Evolutionary conservation across 805 yeast species (phyloP).

Genomic region (Isabelozyma rhagii): DNA sequence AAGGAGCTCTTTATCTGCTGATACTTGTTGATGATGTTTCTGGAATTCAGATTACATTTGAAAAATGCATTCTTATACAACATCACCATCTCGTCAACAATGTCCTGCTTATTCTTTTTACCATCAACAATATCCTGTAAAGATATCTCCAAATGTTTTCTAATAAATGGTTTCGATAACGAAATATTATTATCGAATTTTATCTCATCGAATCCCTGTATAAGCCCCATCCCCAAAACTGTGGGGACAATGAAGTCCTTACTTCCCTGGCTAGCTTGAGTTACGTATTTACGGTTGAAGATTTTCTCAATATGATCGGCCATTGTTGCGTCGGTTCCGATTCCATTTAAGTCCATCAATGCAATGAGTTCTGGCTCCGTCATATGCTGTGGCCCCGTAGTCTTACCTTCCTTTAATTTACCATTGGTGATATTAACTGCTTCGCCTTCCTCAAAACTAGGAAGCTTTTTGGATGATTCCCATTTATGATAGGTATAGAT

Average conservation of each 20-base stretch:
- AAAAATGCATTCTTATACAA: slow-evolving; percentile 63
- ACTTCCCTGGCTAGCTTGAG: slow-evolving; percentile 35
- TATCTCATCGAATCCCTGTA: slow-evolving; percentile 81
- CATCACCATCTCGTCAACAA: slow-evolving; percentile 50
- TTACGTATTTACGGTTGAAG: slow-evolving; percentile 61
- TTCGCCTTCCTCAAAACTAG: slow-evolving; percentile 59
- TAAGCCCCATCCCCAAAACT: slow-evolving; percentile 77
- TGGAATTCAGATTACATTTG: neutral
- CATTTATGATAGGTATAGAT: slow-evolving; percentile 77
- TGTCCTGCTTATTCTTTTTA: slow-evolving; percentile 45
- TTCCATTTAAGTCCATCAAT: slow-evolving; percentile 94
- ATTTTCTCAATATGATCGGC: slow-evolving; percentile 95
- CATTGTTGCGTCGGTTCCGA: slow-evolving; percentile 98
- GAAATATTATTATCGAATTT: slow-evolving; percentile 55
- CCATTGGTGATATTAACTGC: slow-evolving; percentile 52
- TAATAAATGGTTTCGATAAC: slow-evolving; percentile 82
- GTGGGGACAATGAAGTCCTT: slow-evolving; percentile 67
- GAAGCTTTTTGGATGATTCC: slow-evolving; percentile 65
- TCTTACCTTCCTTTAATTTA: slow-evolving; percentile 67
- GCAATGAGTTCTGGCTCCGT: slow-evolving; percentile 92
- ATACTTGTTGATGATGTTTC: slow-evolving; percentile 34
- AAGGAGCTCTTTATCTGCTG: slow-evolving; percentile 4
- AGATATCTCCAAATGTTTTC: slow-evolving; percentile 70
- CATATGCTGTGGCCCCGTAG: slow-evolving; percentile 76
- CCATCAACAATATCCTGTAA: slow-evolving; percentile 73